Base-by-base conservation (phyloP, 1,284 basidiomycete species). In the Sporisorium sorghi region DNA sequence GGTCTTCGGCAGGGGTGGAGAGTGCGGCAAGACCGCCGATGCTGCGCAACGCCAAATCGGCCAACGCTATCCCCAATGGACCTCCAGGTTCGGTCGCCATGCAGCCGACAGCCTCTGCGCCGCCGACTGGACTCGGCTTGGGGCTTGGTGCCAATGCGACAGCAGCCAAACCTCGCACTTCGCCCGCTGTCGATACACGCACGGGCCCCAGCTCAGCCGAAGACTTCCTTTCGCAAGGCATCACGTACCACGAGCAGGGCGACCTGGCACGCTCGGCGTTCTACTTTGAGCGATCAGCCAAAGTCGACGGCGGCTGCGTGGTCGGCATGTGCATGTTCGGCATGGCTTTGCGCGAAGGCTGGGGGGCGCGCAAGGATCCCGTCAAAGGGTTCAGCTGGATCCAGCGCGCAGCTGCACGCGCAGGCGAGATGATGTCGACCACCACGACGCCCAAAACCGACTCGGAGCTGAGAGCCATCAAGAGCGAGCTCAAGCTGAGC, bases 311-410 rank as follows among this genome's bases (percentile, higher is more conserved):
- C 2, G 93, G 93, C 1, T 93, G 91, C 82, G 91, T 91, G 2
- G 90, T 92, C 2, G 93, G 93, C 14, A 94, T 94, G 93, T 86
- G 94, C 68, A 93, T 95, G 92, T 94, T 91, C 88, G 93, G 93
- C 1, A 86, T 95, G 51, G 87, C 92, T n/a, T 85, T 94, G 73
- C 87, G 93, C 52, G 92, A 94, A 84, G 93, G 93, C 0, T 96
- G 93, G 93, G 93, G 92, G 3, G 90, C 90, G 68, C 85, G 87
- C 77, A 91, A 91, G 87, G 85, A 68, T 76, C 85, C 74, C 80
- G 88, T 87, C 79, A 86, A 87, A 46, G 93, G 90, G 2, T 95
- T 95, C 85, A 89, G 89, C 77, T 95, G 93, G 92, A 86, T 96
- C 76, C 88, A 90, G 63, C 88, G 88, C 50, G 93, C 93, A 1